Base-by-base conservation (phyloP, 306 rosid species). In the Ziziphus jujuba region DNA sequence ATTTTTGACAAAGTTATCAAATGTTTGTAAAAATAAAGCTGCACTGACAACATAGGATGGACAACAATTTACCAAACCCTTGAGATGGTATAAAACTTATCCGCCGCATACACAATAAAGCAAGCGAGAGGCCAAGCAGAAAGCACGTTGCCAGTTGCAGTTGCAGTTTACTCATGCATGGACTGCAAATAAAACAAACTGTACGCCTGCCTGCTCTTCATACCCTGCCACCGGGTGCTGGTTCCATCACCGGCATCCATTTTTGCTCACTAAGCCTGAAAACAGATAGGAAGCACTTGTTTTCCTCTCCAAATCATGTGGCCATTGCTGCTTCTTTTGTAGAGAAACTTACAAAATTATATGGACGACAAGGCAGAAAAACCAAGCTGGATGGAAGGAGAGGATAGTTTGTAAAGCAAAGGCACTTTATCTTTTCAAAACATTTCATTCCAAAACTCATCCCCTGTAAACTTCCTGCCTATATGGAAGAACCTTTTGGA, bases 321-420 rank as follows among this genome's bases (percentile, higher is more conserved):
- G 20, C 31, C 51, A 51, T 28, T 51, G 43, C 61, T 53, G 83
- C 72, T 36, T 40, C 64, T 79, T 65, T 47, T 23, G 45, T 24
- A 49, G 20, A 59, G 61, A 70, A 59, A 70, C 64, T 57, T 63
- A 64, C 24, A 64, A 51, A 54, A 50, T 70, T 38, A 43, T 34
- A 59, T 22, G 72, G 35, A 51, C 9, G 57, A 47, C 13, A 64
- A 69, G 56, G 78, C 69, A 23, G 56, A 69, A 69, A 28, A 34
- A 65, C 50, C 62, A 59, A 64, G 61, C 67, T 31, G 72, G 45
- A 72, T 38, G 55, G 63, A 16, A 40, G 35, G 71, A 65, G 45
- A 7, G 12, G 45, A 40, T 40, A 53, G 58, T 72, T 69, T 69
- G 22, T 61, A 58, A 57, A 33, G 78, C 70, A 6, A 45, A 53